phyloP scores from a whole-genome alignment of 2,329 filamentous ascomycete species.

The Monilinia laxa region DNA sequence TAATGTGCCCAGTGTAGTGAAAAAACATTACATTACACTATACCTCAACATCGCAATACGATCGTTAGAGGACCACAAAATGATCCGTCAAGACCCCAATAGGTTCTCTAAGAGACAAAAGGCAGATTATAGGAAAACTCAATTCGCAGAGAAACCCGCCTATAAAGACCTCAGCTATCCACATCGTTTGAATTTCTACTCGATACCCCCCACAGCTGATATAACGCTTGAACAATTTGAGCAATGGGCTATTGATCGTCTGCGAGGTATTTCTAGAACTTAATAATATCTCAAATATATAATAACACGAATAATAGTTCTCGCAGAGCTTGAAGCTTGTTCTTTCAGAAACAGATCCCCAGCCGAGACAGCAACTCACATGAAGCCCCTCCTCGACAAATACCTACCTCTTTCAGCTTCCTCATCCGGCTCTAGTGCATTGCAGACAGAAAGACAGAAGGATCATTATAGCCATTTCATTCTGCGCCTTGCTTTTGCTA shows the following conservation, averaged over 20 bases:
- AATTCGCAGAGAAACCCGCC: conserved; percentile 61
- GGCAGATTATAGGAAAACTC: conserved; percentile 77
- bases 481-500: conserved; percentile 84
- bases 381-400: conserved; percentile 84
- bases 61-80: conserved; percentile 24
- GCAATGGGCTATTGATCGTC: conserved; percentile 93
- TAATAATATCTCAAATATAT: conserved; percentile 40
- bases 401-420: conserved; percentile 79
- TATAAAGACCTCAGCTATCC: conserved; percentile 80
- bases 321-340: conserved; percentile 88
- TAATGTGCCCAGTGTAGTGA: not conserved
- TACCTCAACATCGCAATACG: not conserved
- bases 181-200: conserved; percentile 89
- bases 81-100: conserved; percentile 40
- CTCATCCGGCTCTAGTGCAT: conserved; percentile 57
- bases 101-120: conserved; percentile 67
- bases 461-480: conserved; percentile 99
- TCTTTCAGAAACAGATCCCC: conserved; percentile 87
- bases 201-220: conserved; percentile 82
- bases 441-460: conserved; percentile 77
- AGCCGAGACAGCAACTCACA: conserved; percentile 79
- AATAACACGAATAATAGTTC: conserved; percentile 53
- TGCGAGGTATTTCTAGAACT: conserved; percentile 61
- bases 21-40: not conserved
- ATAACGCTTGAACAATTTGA: conserved; percentile 97